Evolutionary conservation across 495 filamentous ascomycete species (phyloP).

Genomic region (Penicillium antarcticum): DNA sequence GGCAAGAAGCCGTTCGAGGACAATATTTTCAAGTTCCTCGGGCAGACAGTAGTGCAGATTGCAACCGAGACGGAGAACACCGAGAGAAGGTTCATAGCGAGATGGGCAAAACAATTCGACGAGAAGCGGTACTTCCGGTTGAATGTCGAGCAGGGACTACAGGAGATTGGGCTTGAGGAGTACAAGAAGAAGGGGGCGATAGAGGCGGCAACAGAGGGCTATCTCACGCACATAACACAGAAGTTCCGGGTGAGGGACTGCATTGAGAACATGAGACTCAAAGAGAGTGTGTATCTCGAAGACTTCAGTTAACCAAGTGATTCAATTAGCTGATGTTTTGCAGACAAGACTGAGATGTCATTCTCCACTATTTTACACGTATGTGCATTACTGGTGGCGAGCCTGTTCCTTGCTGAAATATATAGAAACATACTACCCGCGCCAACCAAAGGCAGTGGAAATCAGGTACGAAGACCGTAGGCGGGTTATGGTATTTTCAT

Average conservation of each 20-base stretch:
- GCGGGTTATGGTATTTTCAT: not conserved
- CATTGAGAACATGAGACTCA: slow-evolving; percentile 25
- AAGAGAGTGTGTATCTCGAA: slow-evolving; percentile 29
- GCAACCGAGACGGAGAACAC: slow-evolving; percentile 31
- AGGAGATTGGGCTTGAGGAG: slow-evolving; percentile 39
- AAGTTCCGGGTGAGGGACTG: slow-evolving; percentile 24
- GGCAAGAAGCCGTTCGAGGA: slow-evolving; percentile 26
- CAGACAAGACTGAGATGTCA: not conserved
- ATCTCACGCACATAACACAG: slow-evolving; percentile 19
- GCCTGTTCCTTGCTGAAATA: not conserved
- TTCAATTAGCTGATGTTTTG: not conserved
- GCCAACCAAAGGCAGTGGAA: too few species aligned
- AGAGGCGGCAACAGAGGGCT: slow-evolving; percentile 26
- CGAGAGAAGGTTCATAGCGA: slow-evolving; percentile 25
- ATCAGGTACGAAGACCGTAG: not conserved
- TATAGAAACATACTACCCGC: not conserved
- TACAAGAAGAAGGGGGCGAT: slow-evolving; percentile 26
- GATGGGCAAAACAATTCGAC: slow-evolving; percentile 13
- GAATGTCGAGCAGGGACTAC: slow-evolving; percentile 45
- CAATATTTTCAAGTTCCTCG: slow-evolving; percentile 14
- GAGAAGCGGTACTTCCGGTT: slow-evolving; percentile 39
- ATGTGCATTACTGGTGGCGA: not conserved
- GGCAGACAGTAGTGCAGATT: not conserved
- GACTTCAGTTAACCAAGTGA: slow-evolving; percentile 7
- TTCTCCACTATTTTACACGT: not conserved